Conservation (phyloP, 2,329 filamentous ascomycete genomes). For the Periglandula ipomoeae region DNA sequence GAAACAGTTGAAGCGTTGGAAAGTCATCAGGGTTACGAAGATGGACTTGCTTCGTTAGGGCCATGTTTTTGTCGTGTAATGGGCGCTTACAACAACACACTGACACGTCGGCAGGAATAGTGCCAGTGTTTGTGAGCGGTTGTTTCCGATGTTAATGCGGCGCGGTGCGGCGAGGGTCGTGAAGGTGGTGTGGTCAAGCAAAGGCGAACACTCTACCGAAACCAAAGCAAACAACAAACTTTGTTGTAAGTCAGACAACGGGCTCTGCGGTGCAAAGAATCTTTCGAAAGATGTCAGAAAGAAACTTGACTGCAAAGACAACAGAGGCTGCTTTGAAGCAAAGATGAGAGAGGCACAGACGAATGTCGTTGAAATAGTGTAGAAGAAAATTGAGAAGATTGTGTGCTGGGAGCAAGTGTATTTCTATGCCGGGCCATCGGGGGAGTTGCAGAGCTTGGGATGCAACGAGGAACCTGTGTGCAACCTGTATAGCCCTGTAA, state of each 20-base stretch:
- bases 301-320: neutral
- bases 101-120: conserved; percentile 17
- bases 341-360: neutral
- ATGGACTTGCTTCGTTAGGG: conserved; percentile 39
- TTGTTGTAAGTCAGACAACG: neutral
- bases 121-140: conserved; percentile 16
- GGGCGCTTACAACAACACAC: conserved; percentile 36
- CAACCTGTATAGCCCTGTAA: neutral
- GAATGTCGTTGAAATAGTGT: neutral
- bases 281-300: neutral
- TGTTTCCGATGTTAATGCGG: neutral
- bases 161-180: neutral
- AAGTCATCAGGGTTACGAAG: conserved; percentile 63
- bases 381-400: neutral
- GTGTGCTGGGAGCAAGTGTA: conserved; percentile 4
- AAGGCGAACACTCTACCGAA: neutral
- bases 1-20: conserved; percentile 70
- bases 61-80: conserved; percentile 37
- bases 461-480: neutral
- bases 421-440: conserved; percentile 12
- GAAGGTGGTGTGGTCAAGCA: neutral
- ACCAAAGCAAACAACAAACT: neutral
- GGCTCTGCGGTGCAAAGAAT: neutral
- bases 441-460: neutral
- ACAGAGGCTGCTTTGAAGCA: neutral